Evolutionary conservation across 495 filamentous ascomycete genomes (phyloP), one percentile per base, ranked within the genome.

Genomic region (Aspergillus sparsus): DNA sequence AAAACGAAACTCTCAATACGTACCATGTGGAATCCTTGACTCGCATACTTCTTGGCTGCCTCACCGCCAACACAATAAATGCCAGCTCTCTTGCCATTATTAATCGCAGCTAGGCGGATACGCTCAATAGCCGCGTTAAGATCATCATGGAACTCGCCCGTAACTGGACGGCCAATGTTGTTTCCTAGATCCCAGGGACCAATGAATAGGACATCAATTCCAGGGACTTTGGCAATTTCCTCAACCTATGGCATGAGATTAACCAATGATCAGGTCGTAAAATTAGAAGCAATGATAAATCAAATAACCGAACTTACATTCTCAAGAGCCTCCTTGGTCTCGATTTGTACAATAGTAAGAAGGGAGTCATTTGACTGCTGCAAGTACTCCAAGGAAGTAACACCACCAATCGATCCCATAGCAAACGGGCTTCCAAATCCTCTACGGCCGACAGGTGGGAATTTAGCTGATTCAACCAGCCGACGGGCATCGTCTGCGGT

Each of bases 261-360:
- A 27, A 27, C 21, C 21, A 27, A 27, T 27, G 21, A 27, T 27
- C 21, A 3, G 21, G 21, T 27, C 21, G 21, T 27, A 27, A 1
- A 27, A 27, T 27, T 1, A 27, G 21, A 27, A 27, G 21, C 21
- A 27, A 27, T 27, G 21, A 27, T 27, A 27, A 3, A 27, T 27
- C 21, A 27, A 27, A 27, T 27, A 27, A 27, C 21, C 21, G 3
- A 27, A 27, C 21, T 27, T 27, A 64, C 62, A 57, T 83, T 77
- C 3, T 89, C 83, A 44, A 94, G 74, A 0, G 89, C 89, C 63
- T 87, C 87, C 61, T 77, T 78, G 0, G 91, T 94, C 72, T 95
- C 91, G 56, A 94, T 92, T 76, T 94, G 91, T 33, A 92, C 83
- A 66, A 91, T 88, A 15, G 86, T 91, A 32, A 92, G 70, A 21